A percentile compares a stretch with the other conserved stretches of the same genome.
These are phyloP conservation scores for Esteya vermicola DNA, from an alignment of 2,329 filamentous ascomycete genomes.

Conservation along the genomic window DNA sequence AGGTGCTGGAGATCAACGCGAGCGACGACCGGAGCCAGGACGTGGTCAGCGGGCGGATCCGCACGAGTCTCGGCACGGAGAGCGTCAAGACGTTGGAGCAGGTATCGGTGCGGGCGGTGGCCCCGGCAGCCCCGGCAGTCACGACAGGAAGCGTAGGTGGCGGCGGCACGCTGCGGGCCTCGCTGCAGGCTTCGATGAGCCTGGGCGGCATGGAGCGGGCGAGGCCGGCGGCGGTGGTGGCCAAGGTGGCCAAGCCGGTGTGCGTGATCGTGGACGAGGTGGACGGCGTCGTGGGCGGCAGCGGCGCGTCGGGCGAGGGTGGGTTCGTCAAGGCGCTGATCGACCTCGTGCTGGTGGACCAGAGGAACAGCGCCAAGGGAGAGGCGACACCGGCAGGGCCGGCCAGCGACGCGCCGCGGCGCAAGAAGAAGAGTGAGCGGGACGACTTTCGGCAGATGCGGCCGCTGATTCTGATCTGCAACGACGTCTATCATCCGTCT, in stretches of 20 bases:
- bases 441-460: conserved; percentile 80
- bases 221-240: too few species aligned
- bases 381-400: conserved; percentile 14
- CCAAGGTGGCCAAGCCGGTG: conserved; percentile 68
- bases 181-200: too few species aligned
- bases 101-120: conserved; percentile 7
- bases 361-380: conserved; percentile 52
- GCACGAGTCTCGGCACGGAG: conserved; percentile 85
- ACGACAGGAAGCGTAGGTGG: conserved; percentile 17
- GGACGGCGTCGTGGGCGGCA: conserved; percentile 78
- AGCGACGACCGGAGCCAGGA: conserved; percentile 85
- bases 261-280: conserved; percentile 96
- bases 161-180: too few species aligned
- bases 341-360: conserved; percentile 73
- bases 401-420: conserved; percentile 16
- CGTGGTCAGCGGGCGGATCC: conserved; percentile 81
- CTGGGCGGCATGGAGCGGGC: too few species aligned
- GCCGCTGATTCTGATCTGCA: conserved; percentile 88
- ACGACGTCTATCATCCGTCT: conserved; percentile 88
- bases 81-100: conserved; percentile 69
- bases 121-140: conserved; percentile 16
- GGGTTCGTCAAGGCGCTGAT: conserved; percentile 93
- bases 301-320: conserved; percentile 66
- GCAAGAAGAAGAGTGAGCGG: too few species aligned
- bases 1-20: conserved; percentile 93